Conservation (phyloP, 495 filamentous ascomycete genomes). For the Podospora comata region DNA sequence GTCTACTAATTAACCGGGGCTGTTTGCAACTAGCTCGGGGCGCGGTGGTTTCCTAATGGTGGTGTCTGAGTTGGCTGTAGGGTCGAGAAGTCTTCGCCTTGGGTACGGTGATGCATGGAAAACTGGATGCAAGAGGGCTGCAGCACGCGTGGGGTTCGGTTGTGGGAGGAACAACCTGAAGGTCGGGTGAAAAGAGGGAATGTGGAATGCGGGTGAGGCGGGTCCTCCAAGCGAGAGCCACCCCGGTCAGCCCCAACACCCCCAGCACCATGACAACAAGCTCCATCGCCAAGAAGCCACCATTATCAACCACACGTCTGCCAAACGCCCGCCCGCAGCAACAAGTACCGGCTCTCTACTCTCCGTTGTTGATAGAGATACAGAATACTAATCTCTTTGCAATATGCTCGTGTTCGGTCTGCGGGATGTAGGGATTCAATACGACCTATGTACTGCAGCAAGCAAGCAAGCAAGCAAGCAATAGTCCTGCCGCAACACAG, state of each 20-base stretch:
- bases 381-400: neutral
- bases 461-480: neutral
- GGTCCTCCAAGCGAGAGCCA: constrained; percentile 19
- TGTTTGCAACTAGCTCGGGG: constrained; percentile 6
- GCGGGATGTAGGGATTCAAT: neutral
- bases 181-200: constrained; percentile 29
- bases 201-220: constrained; percentile 32
- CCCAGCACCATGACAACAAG: constrained; percentile 29
- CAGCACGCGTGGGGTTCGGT: constrained; percentile 36
- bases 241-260: constrained; percentile 9
- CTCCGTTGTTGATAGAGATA: neutral
- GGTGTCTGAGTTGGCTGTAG: constrained; percentile 34
- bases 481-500: constrained; percentile 27
- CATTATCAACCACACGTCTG: constrained; percentile 1
- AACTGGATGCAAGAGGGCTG: constrained; percentile 37
- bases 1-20: constrained; percentile 9
- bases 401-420: neutral
- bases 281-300: constrained; percentile 26
- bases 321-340: neutral
- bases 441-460: constrained; percentile 2
- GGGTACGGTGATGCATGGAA: constrained; percentile 35
- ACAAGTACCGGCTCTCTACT: neutral
- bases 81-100: constrained; percentile 19
- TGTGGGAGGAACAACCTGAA: constrained; percentile 20
- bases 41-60: constrained; percentile 13